These are phyloP conservation scores for Colletotrichum agaves DNA, from an alignment of 2,329 filamentous ascomycete species.

Conservation along the genomic window DNA sequence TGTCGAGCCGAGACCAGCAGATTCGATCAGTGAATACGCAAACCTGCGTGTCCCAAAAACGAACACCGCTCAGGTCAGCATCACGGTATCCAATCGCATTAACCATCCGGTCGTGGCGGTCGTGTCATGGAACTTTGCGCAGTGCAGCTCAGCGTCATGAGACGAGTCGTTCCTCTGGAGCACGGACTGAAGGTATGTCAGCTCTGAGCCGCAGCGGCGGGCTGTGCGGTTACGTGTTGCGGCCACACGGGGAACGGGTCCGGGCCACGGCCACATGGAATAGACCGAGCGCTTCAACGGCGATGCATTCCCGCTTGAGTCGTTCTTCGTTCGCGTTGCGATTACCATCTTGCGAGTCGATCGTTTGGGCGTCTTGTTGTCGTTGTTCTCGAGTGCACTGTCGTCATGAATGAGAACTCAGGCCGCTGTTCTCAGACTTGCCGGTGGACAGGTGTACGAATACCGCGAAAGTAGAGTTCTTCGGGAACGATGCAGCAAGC, in stretches of 20 bases:
- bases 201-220: slow-evolving; percentile 18
- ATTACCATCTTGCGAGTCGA: too few relatives aligned
- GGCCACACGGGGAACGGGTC: neutral
- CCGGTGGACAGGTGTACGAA: too few relatives aligned
- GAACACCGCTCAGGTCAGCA: neutral
- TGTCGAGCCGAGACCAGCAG: neutral
- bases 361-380: too few relatives aligned
- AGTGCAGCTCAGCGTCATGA: slow-evolving; percentile 8
- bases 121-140: slow-evolving; percentile 1
- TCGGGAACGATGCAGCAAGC: too few relatives aligned
- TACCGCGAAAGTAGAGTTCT: too few relatives aligned
- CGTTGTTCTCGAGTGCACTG: too few relatives aligned
- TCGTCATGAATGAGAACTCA: too few relatives aligned
- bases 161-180: slow-evolving; percentile 27
- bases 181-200: slow-evolving; percentile 13
- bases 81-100: slow-evolving; percentile 1
- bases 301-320: slow-evolving; percentile 8
- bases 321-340: neutral
- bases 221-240: slow-evolving; percentile 19
- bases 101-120: neutral
- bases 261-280: slow-evolving; percentile 10
- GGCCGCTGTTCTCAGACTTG: too few relatives aligned
- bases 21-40: neutral
- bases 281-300: slow-evolving; percentile 24
- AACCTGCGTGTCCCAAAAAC: neutral